phyloP scores from a whole-genome alignment of 2,329 filamentous ascomycete genomes.

The Fusarium heterosporum region DNA sequence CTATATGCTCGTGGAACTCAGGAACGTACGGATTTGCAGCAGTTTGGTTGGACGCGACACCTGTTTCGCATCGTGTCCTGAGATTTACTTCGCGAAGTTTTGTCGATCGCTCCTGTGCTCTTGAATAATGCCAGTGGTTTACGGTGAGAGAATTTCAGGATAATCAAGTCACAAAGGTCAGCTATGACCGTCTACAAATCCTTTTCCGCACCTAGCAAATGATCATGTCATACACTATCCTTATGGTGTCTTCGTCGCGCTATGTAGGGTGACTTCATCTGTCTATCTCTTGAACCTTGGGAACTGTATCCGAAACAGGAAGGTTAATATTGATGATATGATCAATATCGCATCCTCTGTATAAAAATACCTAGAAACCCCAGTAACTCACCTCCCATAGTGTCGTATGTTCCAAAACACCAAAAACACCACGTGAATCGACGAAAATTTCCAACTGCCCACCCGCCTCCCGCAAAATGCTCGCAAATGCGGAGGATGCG shows the following conservation, averaged over 20 bases:
- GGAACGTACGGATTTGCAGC: accelerated
- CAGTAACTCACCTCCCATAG: background rate
- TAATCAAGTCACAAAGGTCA: background rate
- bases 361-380: background rate
- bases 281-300: accelerated
- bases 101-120: background rate
- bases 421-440: conserved; percentile 11
- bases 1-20: background rate
- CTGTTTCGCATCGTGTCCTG: no score
- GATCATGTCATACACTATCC: background rate
- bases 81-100: background rate
- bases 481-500: conserved; percentile 35
- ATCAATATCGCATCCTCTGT: background rate
- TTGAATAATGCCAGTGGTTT: background rate
- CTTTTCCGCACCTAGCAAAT: background rate
- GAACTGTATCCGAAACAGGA: background rate
- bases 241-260: no score
- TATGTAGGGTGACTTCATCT: conserved; percentile 8
- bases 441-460: conserved; percentile 15
- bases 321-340: conserved; percentile 1
- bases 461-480: conserved; percentile 1
- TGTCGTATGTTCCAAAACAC: conserved; percentile 16
- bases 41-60: background rate
- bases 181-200: background rate
- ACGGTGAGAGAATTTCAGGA: background rate